These are phyloP conservation scores for Mrakia blollopis DNA, from an alignment of 768 basidiomycete species.

Conservation along the genomic window DNA sequence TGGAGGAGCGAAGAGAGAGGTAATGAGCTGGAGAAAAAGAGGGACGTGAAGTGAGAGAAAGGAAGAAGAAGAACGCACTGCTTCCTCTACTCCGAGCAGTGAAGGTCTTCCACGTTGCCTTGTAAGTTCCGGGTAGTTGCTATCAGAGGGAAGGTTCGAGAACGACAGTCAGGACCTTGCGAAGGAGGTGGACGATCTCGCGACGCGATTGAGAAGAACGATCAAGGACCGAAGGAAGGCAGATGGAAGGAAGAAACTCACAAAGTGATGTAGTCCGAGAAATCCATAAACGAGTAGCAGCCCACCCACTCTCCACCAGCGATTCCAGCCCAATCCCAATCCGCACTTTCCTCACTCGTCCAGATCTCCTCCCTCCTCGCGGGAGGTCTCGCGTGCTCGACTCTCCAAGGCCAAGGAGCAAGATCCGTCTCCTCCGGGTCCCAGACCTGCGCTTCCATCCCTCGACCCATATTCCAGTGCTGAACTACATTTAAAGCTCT, in stretches of 20 bases:
- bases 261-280: slow-evolving; percentile 29
- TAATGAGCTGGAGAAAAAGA: background rate
- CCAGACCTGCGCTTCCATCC: slow-evolving; percentile 36
- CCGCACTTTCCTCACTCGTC: slow-evolving; percentile 34
- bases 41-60: background rate
- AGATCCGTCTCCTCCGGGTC: slow-evolving; percentile 29
- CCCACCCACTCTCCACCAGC: slow-evolving; percentile 40
- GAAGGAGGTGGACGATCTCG: background rate
- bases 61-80: slow-evolving; percentile 25
- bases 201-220: slow-evolving; percentile 29
- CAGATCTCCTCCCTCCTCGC: slow-evolving; percentile 37
- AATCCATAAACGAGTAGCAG: slow-evolving; percentile 45
- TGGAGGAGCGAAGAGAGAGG: slow-evolving; percentile 36
- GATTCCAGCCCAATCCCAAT: slow-evolving; percentile 43
- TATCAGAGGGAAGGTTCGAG: background rate
- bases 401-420: slow-evolving; percentile 37
- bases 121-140: slow-evolving; percentile 33
- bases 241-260: slow-evolving; percentile 26
- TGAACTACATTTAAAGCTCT: slow-evolving; percentile 40
- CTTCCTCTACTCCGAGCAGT: background rate
- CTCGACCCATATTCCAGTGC: slow-evolving; percentile 29
- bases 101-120: background rate
- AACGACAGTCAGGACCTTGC: background rate
- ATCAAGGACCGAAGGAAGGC: slow-evolving; percentile 38
- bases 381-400: slow-evolving; percentile 16